Conservation (phyloP, 257 asterid genomes). For the Primulina eburnea region DNA sequence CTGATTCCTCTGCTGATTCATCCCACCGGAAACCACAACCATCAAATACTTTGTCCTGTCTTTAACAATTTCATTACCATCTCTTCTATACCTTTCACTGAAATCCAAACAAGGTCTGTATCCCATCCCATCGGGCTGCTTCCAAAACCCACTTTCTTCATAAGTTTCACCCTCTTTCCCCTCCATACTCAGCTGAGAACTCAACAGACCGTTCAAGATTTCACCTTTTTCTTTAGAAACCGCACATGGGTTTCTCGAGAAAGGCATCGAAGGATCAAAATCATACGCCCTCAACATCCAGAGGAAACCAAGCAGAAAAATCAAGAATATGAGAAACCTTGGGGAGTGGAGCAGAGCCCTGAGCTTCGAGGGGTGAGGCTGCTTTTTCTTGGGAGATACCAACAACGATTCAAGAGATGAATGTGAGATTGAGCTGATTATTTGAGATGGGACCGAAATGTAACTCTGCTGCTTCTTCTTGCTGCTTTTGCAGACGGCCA, state of each 20-base stretch:
- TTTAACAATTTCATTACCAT: constrained; percentile 45
- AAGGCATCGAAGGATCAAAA: constrained; percentile 52
- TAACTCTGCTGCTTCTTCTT: constrained; percentile 68
- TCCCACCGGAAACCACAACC: constrained; percentile 93
- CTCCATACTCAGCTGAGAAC: constrained; percentile 21
- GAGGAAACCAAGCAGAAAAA: constrained; percentile 44
- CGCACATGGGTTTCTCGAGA: constrained; percentile 52
- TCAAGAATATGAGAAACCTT: constrained; percentile 48
- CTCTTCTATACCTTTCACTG: constrained; percentile 42
- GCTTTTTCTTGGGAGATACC: constrained; percentile 65
- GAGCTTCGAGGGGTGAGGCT: constrained; percentile 30
- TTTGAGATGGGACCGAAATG: constrained; percentile 86
- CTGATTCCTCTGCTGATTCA: constrained; percentile 98
- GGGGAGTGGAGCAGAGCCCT: constrained; percentile 47
- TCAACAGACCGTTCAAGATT: constrained; percentile 28
- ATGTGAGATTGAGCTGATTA: constrained; percentile 66
- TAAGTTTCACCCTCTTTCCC: constrained; percentile 23
- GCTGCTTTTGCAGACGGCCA: constrained; percentile 75
- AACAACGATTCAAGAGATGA: constrained; percentile 69
- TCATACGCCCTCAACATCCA: constrained; percentile 52
- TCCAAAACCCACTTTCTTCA: constrained; percentile 62
- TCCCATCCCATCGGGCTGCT: constrained; percentile 90
- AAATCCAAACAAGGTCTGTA: constrained; percentile 83
- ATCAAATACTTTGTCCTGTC: constrained; percentile 68
- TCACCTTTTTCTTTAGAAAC: constrained; percentile 31